A percentile compares a stretch with the other conserved stretches of the same genome.
Conservation (phyloP, 2,329 filamentous ascomycete species). For the Alternaria tenuissima region DNA sequence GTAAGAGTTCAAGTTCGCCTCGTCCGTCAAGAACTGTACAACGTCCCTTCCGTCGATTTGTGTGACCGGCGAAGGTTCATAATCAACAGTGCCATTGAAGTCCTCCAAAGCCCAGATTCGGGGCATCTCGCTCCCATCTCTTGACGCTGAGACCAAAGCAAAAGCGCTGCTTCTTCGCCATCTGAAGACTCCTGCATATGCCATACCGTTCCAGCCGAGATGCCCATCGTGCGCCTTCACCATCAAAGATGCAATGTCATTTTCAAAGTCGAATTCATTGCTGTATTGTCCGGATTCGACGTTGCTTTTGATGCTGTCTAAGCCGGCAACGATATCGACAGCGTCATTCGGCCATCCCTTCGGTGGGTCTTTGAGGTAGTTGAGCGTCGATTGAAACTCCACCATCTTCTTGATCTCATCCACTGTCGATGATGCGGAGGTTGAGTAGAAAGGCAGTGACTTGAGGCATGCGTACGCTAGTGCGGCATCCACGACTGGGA, state of each 20-base stretch:
- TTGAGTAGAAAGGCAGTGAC: constrained; percentile 44
- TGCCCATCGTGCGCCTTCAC: constrained; percentile 48
- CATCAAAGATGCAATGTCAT: constrained; percentile 44
- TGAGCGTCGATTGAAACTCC: constrained; percentile 53
- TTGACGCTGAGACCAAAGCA: constrained; percentile 43
- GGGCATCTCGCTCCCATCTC: constrained; percentile 39
- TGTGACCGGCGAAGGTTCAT: constrained; percentile 46
- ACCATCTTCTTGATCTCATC: constrained; percentile 45
- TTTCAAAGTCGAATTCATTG: constrained; percentile 55
- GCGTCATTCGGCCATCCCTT: constrained; percentile 48
- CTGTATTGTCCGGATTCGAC: constrained; percentile 44
- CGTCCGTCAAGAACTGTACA: constrained; percentile 44
- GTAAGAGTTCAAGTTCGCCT: constrained; percentile 39
- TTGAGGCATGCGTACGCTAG: constrained; percentile 49
- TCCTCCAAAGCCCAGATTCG: constrained; percentile 45
- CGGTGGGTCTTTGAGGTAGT: constrained; percentile 52
- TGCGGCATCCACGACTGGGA: constrained; percentile 42
- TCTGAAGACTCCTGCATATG: constrained; percentile 47
- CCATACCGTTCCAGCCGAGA: constrained; percentile 48
- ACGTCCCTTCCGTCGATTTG: constrained; percentile 51
- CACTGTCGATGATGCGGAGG: constrained; percentile 39
- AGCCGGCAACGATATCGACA: constrained; percentile 49
- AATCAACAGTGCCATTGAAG: constrained; percentile 38
- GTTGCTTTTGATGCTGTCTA: constrained; percentile 47
- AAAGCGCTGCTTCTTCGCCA: constrained; percentile 43